These are phyloP conservation scores for Plasmopara viticola DNA, from an alignment of 352 stramenopile genomes.

Conservation along the genomic window DNA sequence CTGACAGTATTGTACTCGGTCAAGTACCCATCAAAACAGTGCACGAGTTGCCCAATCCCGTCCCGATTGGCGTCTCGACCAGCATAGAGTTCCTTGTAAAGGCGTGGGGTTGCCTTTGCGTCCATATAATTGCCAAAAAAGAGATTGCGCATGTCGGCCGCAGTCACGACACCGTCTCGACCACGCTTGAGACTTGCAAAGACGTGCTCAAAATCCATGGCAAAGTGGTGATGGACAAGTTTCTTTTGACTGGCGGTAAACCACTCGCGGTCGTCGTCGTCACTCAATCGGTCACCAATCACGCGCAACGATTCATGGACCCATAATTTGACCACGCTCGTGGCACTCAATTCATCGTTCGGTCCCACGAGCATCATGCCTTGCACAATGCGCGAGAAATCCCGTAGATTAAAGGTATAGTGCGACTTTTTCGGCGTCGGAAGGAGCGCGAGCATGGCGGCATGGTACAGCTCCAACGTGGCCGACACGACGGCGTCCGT, in stretches of 20 bases:
- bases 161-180: constrained; percentile 60
- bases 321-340: constrained; percentile 88
- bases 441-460: constrained; percentile 76
- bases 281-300: constrained; percentile 91
- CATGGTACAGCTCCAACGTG: constrained; percentile 89
- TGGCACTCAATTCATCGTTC: constrained; percentile 76
- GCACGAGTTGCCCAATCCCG: constrained; percentile 74
- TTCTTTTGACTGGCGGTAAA: constrained; percentile 87
- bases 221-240: constrained; percentile 86
- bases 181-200: constrained; percentile 78
- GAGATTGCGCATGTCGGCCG: constrained; percentile 81
- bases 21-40: constrained; percentile 86
- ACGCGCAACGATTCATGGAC: constrained; percentile 91
- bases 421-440: constrained; percentile 93
- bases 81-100: constrained; percentile 83
- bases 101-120: constrained; percentile 58
- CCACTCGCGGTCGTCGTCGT: constrained; percentile 90
- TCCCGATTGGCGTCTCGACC: constrained; percentile 56
- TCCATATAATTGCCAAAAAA: constrained; percentile 92
- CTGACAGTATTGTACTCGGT: constrained; percentile 90
- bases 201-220: constrained; percentile 82
- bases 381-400: constrained; percentile 91
- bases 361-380: constrained; percentile 88
- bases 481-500: constrained; percentile 79
- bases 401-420: constrained; percentile 95